Percentiles rank a stretch among this genome's conserved stretches.
phyloP scores from a whole-genome alignment of 352 stramenopile genomes.

The Phytophthora vignae region DNA sequence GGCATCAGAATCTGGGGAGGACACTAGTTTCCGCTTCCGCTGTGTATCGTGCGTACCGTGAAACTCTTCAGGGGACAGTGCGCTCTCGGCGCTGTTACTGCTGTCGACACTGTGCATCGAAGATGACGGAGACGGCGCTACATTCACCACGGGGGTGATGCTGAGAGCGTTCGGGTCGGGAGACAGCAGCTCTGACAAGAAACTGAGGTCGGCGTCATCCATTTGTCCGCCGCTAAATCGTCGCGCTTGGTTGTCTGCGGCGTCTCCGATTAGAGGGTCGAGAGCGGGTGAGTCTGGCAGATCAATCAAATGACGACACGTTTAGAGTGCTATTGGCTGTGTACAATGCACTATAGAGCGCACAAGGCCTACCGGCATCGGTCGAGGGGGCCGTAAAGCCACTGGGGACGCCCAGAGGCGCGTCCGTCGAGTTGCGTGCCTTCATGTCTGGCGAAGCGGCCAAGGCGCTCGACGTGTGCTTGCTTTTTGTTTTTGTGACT shows the following conservation, averaged over 20 bases:
- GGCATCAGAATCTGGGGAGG: not conserved
- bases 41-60: not conserved
- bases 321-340: not conserved
- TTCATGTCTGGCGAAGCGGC: not conserved
- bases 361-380: not conserved
- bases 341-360: not conserved
- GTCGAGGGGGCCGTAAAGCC: not conserved
- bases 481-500: not conserved
- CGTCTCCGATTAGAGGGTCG: not conserved
- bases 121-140: slow-evolving; percentile 7
- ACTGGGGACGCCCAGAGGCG: not conserved
- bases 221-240: slow-evolving; percentile 9
- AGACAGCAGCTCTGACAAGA: slow-evolving; percentile 61
- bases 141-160: not conserved
- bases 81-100: not conserved
- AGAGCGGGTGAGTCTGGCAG: not conserved
- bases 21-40: slow-evolving; percentile 5
- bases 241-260: not conserved
- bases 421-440: not conserved
- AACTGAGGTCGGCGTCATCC: slow-evolving; percentile 37
- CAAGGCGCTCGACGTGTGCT: not conserved
- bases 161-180: slow-evolving; percentile 43
- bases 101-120: slow-evolving; percentile 6
- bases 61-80: not conserved
- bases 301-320: not conserved